Conservation (phyloP, 768 basidiomycete species). For the Inosperma sp. region DNA sequence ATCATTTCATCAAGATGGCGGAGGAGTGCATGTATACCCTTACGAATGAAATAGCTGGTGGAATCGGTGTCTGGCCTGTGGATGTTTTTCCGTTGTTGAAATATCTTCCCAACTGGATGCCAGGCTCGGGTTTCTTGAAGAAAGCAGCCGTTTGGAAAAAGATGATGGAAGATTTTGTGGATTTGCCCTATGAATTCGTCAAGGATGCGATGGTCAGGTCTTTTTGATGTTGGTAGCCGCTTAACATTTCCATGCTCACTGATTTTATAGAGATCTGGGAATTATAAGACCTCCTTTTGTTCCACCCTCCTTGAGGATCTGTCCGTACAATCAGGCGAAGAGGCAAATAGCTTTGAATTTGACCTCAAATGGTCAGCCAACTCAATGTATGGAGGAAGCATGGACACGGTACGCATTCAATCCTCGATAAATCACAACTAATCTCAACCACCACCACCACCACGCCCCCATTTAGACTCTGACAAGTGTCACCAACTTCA, state of each 20-base stretch:
- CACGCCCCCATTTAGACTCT: no score
- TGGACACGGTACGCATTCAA: slow-evolving; percentile 8
- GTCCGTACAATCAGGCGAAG: slow-evolving; percentile 21
- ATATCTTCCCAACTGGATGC: slow-evolving; percentile 37
- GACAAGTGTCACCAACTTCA: slow-evolving; percentile 21
- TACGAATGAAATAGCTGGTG: slow-evolving; percentile 22
- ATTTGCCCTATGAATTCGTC: slow-evolving; percentile 12
- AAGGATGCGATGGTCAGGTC: slow-evolving; percentile 15
- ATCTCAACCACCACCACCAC: no score
- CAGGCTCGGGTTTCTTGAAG: slow-evolving; percentile 31
- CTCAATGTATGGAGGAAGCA: slow-evolving; percentile 56
- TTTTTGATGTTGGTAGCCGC: slow-evolving; percentile 13
- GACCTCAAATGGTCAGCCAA: slow-evolving; percentile 82
- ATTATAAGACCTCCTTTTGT: slow-evolving; percentile 38
- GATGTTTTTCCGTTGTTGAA: slow-evolving; percentile 32
- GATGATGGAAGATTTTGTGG: slow-evolving; percentile 12
- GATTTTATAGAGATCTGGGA: slow-evolving; percentile 36
- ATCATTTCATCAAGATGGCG: slow-evolving; percentile 31
- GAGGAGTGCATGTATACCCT: slow-evolving; percentile 27
- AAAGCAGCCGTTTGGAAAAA: slow-evolving; percentile 30
- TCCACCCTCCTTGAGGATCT: slow-evolving; percentile 52
- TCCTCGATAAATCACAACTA: no score
- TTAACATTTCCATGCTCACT: no score
- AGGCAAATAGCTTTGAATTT: slow-evolving; percentile 47
- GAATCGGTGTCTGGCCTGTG: slow-evolving; percentile 34